Conservation (phyloP, 192 early-diverging fungal species). For the Coemansia sp. region DNA sequence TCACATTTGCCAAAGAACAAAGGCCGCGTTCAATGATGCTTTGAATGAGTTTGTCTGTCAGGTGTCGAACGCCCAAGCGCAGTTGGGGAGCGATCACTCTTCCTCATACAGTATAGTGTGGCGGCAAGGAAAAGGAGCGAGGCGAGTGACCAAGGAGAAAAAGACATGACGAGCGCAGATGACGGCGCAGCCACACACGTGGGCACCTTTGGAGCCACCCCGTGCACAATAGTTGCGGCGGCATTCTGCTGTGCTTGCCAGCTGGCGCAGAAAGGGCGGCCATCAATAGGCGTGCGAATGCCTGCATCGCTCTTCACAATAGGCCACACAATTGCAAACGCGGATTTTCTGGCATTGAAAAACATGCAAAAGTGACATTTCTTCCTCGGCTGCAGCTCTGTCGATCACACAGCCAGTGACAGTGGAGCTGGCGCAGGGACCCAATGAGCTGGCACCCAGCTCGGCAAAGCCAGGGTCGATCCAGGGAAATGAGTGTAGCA, state of each 20-base stretch:
- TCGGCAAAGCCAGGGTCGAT: neutral
- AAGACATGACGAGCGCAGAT: conserved; percentile 4
- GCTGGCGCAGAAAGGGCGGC: neutral
- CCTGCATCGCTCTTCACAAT: neutral
- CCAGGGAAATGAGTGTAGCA: neutral
- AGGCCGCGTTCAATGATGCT: neutral
- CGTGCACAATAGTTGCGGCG: neutral
- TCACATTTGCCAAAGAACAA: conserved; percentile 16
- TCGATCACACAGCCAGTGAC: neutral
- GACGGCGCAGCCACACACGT: conserved; percentile 7
- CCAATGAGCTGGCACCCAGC: neutral
- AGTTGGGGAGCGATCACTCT: neutral
- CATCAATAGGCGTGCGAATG: neutral
- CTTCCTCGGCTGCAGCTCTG: conserved; percentile 7
- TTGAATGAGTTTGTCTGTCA: neutral
- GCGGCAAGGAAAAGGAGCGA: neutral
- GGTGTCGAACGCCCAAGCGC: neutral
- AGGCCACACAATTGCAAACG: neutral
- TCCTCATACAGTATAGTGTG: neutral
- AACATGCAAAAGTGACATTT: neutral
- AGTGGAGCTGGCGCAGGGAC: neutral
- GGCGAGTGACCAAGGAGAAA: neutral
- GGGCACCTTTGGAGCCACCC: neutral
- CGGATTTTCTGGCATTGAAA: conserved; percentile 6
- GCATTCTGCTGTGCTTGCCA: neutral